phyloP scores from a whole-genome alignment of 768 basidiomycete genomes.

The Russula virescens region DNA sequence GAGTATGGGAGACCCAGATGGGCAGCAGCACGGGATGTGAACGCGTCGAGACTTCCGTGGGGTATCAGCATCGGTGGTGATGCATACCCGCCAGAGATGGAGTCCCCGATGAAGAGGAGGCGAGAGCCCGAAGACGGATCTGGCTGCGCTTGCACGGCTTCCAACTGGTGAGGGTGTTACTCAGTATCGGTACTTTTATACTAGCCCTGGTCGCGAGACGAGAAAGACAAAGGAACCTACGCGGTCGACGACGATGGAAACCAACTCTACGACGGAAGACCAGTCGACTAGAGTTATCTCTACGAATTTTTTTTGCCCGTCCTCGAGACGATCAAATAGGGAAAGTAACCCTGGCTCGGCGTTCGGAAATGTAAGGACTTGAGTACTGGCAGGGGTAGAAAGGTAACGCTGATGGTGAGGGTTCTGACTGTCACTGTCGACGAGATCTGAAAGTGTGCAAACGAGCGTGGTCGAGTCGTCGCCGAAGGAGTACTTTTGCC shows the following conservation, averaged over 20 bases:
- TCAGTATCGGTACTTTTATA: neutral
- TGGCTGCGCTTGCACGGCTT: neutral
- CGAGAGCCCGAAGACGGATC: neutral
- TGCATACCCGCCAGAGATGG: neutral
- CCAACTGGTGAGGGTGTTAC: neutral
- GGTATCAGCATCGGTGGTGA: neutral
- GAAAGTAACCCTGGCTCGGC: neutral
- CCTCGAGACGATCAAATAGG: neutral
- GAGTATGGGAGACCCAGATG: neutral
- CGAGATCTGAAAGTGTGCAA: neutral
- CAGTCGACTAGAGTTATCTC: neutral
- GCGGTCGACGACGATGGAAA: neutral
- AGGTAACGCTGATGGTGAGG: neutral
- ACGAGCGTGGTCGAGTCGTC: neutral
- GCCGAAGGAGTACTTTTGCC: neutral
- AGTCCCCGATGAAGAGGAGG: slow-evolving; percentile 1
- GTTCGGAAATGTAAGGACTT: neutral
- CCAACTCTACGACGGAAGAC: neutral
- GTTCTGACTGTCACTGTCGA: neutral
- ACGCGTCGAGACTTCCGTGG: neutral
- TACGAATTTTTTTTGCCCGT: neutral
- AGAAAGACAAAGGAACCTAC: neutral
- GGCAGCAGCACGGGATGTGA: neutral
- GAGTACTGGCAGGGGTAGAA: neutral
- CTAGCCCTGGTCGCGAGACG: neutral